Percentiles rank a stretch among this genome's conserved stretches.
Evolutionary conservation across 331 rosid species (phyloP).

Genomic region (Ulmus americana): DNA sequence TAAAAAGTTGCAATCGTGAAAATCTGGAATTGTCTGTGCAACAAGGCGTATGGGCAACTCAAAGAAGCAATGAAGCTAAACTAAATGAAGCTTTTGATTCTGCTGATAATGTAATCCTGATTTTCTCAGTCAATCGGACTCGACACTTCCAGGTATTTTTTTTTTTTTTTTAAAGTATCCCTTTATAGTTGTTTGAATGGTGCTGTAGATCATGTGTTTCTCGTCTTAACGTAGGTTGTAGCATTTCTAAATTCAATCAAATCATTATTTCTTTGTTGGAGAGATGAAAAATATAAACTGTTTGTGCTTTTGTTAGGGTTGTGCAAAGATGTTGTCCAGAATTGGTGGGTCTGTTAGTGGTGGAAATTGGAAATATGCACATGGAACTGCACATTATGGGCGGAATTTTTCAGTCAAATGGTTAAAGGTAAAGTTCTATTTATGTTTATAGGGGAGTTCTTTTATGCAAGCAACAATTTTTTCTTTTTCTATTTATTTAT

Average conservation of each 20-base stretch:
- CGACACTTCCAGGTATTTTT: slow-evolving; percentile 89
- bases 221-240: slow-evolving; percentile 8
- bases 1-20: slow-evolving; percentile 99
- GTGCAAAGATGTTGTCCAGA: slow-evolving; percentile 99
- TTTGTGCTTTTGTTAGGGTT: slow-evolving; percentile 58
- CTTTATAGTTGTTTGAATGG: background rate
- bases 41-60: slow-evolving; percentile 99
- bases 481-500: background rate
- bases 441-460: background rate
- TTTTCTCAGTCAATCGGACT: slow-evolving; percentile 98
- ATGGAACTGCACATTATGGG: slow-evolving; percentile 98
- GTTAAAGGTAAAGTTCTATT: slow-evolving; percentile 56
- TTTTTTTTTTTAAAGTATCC: slow-evolving; percentile 21
- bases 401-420: slow-evolving; percentile 91
- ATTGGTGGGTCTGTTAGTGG: slow-evolving; percentile 93
- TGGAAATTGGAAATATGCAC: slow-evolving; percentile 99
- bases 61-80: slow-evolving; percentile 97
- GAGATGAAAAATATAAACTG: slow-evolving; percentile 11
- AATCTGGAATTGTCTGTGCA: slow-evolving; percentile 98
- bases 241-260: background rate
- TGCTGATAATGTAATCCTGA: slow-evolving; percentile 84
- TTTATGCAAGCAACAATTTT: background rate
- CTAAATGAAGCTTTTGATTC: slow-evolving; percentile 95
- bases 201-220: background rate
- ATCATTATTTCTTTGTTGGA: background rate